Base-by-base conservation (phyloP, 495 filamentous ascomycete species). In the Aspergillus nanangensis region DNA sequence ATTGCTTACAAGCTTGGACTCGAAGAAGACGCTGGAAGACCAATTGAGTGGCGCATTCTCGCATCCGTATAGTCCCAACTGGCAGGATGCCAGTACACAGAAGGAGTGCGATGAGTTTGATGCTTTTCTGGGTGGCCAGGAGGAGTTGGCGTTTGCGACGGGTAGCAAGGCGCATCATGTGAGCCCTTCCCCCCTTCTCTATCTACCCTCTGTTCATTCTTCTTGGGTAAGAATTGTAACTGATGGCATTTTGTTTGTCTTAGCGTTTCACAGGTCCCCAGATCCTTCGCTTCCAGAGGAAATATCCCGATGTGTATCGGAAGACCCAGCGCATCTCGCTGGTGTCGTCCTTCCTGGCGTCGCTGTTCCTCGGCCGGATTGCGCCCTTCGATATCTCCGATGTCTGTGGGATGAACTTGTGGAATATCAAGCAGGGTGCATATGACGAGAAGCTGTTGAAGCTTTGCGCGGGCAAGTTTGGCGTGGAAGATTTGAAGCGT, bases 251-350 rank as follows among this genome's bases (percentile, higher is more conserved):
- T 35, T 35, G 32, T 35, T 36, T 36, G 8, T 36, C 33, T 7
- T 11, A 97, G 88, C 84, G 93, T 53, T 98, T 98, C 66, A 98
- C 93, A n/a, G 93, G 93, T 11, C 88, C 91, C 4, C 93, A 98
- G 62, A 97, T 98, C 49, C 77, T 96, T 49, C 81, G 90, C 2
- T 92, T 96, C 66, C 82, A 82, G 47, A 72, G 77, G 33, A 87
- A 87, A 46, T 76, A 89, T 52, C 90, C 93, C 3, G 75, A 83
- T 3, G 81, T 89, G 32, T 98, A 98, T 64, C 71, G 77, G 50
- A 72, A 76, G 32, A 95, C 93, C 3, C 76, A 81, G 2, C 80
- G 91, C 11, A 95, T 98, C 55, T 94, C 90, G 2, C 82, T 98
- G 24, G 91, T 95, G 5, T 96, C 91, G 1, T 94, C 92, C 0